Evolutionary conservation across 768 basidiomycete species (phyloP).

Genomic region (Panellus pusillus): DNA sequence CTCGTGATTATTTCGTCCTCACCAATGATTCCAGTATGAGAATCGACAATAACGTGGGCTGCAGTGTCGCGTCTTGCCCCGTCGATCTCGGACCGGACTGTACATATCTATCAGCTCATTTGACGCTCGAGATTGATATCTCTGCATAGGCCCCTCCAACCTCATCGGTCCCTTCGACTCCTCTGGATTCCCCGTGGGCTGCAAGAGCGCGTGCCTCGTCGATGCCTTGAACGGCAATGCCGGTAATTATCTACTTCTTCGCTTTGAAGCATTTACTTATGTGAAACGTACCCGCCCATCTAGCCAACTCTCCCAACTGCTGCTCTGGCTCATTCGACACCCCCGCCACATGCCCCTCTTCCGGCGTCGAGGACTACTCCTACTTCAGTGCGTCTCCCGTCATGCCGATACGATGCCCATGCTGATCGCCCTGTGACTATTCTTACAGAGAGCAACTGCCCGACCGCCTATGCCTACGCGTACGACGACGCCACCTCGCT

Average conservation of each 20-base stretch:
- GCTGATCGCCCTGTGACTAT: neutral
- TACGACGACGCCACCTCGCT: conserved; percentile 51
- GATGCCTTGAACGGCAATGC: conserved; percentile 34
- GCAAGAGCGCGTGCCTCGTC: conserved; percentile 43
- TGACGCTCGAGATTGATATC: neutral
- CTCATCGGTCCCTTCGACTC: conserved; percentile 28
- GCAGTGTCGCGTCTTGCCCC: conserved; percentile 41
- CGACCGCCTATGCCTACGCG: conserved; percentile 42
- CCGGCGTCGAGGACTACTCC: conserved; percentile 45
- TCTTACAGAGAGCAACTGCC: conserved; percentile 33
- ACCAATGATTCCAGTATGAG: conserved; percentile 34
- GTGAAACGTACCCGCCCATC: neutral
- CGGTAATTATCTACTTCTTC: conserved; percentile 41
- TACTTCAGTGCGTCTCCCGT: conserved; percentile 44
- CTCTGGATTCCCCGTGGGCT: conserved; percentile 37
- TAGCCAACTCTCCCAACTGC: conserved; percentile 25
- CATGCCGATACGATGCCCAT: neutral
- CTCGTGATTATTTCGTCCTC: neutral
- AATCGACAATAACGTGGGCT: conserved; percentile 31
- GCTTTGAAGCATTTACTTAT: conserved; percentile 30
- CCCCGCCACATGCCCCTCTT: conserved; percentile 46
- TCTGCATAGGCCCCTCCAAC: conserved; percentile 18
- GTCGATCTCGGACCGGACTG: conserved; percentile 49
- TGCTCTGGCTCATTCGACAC: conserved; percentile 30
- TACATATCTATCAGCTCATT: conserved; percentile 3